A percentile compares a stretch with the other conserved stretches of the same genome.
Evolutionary conservation across 768 basidiomycete genomes (phyloP).

Genomic region (Russula sp.): DNA sequence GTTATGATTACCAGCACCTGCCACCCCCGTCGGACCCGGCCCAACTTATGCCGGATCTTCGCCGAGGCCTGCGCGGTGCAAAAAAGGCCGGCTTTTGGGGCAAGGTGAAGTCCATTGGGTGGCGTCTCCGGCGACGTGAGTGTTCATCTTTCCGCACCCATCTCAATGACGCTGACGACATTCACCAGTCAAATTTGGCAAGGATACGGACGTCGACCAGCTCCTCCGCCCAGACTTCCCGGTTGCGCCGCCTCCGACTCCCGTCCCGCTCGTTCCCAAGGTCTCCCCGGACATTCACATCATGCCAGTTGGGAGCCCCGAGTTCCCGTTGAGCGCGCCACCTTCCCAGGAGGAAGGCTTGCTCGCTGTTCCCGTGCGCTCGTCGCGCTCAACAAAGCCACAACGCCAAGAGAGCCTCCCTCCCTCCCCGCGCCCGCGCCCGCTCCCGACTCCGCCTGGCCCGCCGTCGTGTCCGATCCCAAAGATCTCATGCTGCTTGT

Average conservation of each 20-base stretch:
- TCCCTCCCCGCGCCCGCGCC: neutral
- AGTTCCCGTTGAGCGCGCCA: neutral
- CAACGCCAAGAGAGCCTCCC: neutral
- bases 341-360: slow-evolving; percentile 4
- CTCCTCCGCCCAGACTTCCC: slow-evolving; percentile 5
- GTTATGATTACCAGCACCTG: neutral
- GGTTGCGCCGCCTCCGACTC: slow-evolving; percentile 8
- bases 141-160: neutral
- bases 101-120: neutral
- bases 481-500: neutral
- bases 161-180: neutral
- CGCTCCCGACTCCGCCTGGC: slow-evolving; percentile 8
- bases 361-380: slow-evolving; percentile 2
- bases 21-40: slow-evolving; percentile 2
- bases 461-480: neutral
- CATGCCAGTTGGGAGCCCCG: neutral
- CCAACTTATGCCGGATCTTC: slow-evolving; percentile 1
- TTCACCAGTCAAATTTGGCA: neutral
- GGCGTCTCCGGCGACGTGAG: slow-evolving; percentile 11
- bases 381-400: neutral
- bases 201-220: neutral
- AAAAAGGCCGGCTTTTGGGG: neutral
- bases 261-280: neutral
- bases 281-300: slow-evolving; percentile 6
- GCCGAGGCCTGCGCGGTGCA: neutral